A percentile compares a stretch with the other conserved stretches of the same genome.
phyloP scores from a whole-genome alignment of 805 yeast genomes.

The Nematodospora valgi region DNA sequence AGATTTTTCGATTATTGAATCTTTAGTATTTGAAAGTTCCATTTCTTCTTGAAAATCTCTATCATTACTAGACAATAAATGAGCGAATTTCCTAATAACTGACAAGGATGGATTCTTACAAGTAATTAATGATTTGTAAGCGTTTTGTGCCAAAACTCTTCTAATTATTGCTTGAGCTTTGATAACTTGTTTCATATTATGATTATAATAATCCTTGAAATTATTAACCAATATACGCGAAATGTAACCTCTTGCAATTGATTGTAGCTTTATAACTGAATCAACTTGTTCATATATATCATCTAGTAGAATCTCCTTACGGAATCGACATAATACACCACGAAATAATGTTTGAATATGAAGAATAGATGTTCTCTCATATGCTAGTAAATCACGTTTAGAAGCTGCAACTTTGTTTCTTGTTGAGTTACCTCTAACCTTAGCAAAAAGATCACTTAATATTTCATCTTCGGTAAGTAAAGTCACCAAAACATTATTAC shows the following conservation, averaged over 20 bases:
- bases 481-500: conserved; percentile 40
- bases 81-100: conserved; percentile 73
- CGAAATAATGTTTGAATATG: conserved; percentile 57
- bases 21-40: conserved; percentile 62
- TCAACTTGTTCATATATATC: conserved; percentile 45
- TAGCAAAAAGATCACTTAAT: conserved; percentile 39
- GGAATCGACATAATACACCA: conserved; percentile 61
- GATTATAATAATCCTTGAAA: conserved; percentile 46
- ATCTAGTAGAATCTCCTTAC: conserved; percentile 51
- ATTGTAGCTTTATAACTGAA: conserved; percentile 48
- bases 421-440: conserved; percentile 40
- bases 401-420: conserved; percentile 24
- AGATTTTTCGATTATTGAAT: conserved; percentile 67
- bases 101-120: conserved; percentile 74
- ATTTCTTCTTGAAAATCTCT: conserved; percentile 74
- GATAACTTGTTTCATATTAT: conserved; percentile 57
- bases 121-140: conserved; percentile 68
- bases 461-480: conserved; percentile 36
- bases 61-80: conserved; percentile 67
- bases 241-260: conserved; percentile 46
- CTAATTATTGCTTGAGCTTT: conserved; percentile 73
- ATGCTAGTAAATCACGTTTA: conserved; percentile 14
- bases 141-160: conserved; percentile 62
- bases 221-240: conserved; percentile 35
- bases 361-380: conserved; percentile 25